A percentile compares a stretch with the other conserved stretches of the same genome.
Evolutionary conservation across 768 basidiomycete species (phyloP).

Genomic region (Boletus tylopilopsis): DNA sequence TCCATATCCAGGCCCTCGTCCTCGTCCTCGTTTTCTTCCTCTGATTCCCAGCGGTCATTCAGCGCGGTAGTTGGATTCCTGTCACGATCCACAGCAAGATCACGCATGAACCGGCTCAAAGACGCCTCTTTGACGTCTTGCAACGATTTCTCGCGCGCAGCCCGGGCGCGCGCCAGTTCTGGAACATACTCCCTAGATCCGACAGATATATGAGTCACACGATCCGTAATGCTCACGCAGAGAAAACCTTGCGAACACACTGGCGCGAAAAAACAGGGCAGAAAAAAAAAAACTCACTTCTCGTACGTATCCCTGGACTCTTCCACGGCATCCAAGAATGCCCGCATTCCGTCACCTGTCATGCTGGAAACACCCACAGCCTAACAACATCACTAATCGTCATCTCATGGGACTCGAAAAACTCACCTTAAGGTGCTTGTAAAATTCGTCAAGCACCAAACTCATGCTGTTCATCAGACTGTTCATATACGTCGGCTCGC

Average conservation of each 20-base stretch:
- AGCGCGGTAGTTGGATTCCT: constrained; percentile 55
- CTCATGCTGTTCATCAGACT: constrained; percentile 99
- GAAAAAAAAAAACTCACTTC: constrained; percentile 47
- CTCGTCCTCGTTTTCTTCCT: constrained; percentile 52
- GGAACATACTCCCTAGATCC: constrained; percentile 81
- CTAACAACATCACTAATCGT: constrained; percentile 36
- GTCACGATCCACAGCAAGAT: constrained; percentile 70
- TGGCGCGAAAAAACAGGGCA: not conserved
- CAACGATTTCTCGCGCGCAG: constrained; percentile 58
- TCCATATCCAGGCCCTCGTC: constrained; percentile 45
- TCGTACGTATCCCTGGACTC: constrained; percentile 86
- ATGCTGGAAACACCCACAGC: constrained; percentile 94
- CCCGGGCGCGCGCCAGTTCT: constrained; percentile 72
- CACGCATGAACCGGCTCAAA: constrained; percentile 71
- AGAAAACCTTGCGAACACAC: not conserved
- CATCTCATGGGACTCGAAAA: not conserved
- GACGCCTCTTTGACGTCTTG: constrained; percentile 71
- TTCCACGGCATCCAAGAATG: constrained; percentile 91
- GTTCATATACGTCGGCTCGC: constrained; percentile 97
- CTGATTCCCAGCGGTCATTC: constrained; percentile 61
- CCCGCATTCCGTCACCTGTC: constrained; percentile 91
- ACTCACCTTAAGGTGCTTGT: constrained; percentile 86
- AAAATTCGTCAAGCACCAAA: constrained; percentile 95
- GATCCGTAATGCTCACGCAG: constrained; percentile 3
- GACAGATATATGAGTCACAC: constrained; percentile 1